A percentile compares a stretch with the other conserved stretches of the same genome.
These are phyloP conservation scores for Candida suzukii DNA, from an alignment of 805 yeast species.

Conservation along the genomic window DNA sequence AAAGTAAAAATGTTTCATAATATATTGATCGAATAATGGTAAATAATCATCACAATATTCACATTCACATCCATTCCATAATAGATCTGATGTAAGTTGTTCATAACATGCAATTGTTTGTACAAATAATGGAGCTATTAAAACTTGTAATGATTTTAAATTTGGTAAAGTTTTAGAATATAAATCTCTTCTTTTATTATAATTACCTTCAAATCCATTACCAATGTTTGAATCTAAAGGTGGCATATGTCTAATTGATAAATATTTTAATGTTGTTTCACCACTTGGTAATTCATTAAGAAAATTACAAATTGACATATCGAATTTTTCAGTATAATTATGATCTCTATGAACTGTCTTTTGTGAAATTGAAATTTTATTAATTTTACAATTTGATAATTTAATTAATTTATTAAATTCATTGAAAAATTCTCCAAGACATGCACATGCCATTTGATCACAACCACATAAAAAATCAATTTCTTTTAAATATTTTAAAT, in stretches of 20 bases:
- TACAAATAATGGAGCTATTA: conserved; percentile 54
- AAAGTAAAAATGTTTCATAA: conserved; percentile 59
- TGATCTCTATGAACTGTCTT: conserved; percentile 33
- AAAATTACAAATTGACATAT: conserved; percentile 38
- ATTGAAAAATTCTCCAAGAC: conserved; percentile 34
- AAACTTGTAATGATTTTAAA: conserved; percentile 30
- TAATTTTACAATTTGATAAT: conserved; percentile 2
- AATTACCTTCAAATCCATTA: conserved; percentile 74
- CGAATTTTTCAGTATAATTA: conserved; percentile 49
- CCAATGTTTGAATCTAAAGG: conserved; percentile 49
- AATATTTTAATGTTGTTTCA: conserved; percentile 24
- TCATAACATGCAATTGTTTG: conserved; percentile 63
- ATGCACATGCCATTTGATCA: conserved; percentile 36
- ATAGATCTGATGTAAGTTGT: conserved; percentile 55
- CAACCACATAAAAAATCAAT: conserved; percentile 53
- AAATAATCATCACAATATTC: conserved; percentile 41
- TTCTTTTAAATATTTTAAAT: conserved; percentile 24
- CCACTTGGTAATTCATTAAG: conserved; percentile 28
- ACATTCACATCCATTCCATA: conserved; percentile 79
- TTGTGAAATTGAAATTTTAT: conserved; percentile 22
- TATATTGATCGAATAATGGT: conserved; percentile 47
- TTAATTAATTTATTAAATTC: conserved; percentile 3
- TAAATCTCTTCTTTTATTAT: conserved; percentile 47
- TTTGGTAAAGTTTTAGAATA: conserved; percentile 43
- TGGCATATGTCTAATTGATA: conserved; percentile 52